phyloP scores from a whole-genome alignment of 306 rosid species.

The Lathyrus tuberosus region DNA sequence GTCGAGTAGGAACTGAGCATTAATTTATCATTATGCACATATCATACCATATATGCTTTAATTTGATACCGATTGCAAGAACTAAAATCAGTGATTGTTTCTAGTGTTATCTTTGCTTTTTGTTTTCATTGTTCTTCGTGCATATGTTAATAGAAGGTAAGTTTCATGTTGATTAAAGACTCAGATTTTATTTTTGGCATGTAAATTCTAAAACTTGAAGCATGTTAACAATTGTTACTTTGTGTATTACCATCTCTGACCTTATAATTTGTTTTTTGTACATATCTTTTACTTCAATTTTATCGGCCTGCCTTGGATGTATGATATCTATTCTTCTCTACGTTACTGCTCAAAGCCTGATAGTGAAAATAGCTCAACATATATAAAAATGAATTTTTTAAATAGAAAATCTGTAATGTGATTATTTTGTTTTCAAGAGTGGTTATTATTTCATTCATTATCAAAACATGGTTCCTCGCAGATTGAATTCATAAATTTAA shows the following conservation, averaged over 20 bases:
- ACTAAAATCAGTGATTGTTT: not conserved
- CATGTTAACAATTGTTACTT: not conserved
- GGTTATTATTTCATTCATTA: not conserved
- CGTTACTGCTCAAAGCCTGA: too few relatives aligned
- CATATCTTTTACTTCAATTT: not conserved
- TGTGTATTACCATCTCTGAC: not conserved
- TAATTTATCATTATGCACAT: conserved; percentile 15
- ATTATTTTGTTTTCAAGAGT: conserved; percentile 3
- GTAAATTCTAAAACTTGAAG: not conserved
- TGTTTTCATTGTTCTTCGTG: not conserved
- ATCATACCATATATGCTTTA: not conserved
- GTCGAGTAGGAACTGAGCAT: conserved; percentile 14
- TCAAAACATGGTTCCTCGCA: conserved; percentile 1
- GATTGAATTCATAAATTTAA: conserved; percentile 4
- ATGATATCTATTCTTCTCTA: too few relatives aligned
- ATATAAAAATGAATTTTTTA: too few relatives aligned
- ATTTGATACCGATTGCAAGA: conserved; percentile 14
- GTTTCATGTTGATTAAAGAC: not conserved
- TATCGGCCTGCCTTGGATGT: too few relatives aligned
- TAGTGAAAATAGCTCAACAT: too few relatives aligned
- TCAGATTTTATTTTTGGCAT: not conserved
- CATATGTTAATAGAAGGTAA: not conserved
- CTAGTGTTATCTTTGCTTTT: not conserved
- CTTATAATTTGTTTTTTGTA: not conserved
- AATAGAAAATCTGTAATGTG: not conserved